Evolutionary conservation across 148 eudicot genomes (phyloP).

Genomic region (Bassia scoparia): DNA sequence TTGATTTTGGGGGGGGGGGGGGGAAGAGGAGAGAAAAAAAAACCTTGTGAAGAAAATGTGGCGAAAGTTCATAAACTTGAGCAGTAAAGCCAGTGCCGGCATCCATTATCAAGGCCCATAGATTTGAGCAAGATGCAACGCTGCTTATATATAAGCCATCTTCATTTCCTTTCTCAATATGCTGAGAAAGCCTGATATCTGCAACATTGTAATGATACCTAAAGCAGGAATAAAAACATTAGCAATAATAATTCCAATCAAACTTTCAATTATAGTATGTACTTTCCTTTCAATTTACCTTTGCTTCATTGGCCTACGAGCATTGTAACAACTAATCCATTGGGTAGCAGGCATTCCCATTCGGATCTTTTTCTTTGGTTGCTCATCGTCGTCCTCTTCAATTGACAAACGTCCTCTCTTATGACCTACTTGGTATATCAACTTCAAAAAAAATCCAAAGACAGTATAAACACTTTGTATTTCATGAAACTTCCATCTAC

Average conservation of each 20-base stretch:
- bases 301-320: constrained; percentile 93
- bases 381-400: constrained; percentile 83
- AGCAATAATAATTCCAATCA: neutral
- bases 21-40: constrained; percentile 11
- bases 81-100: constrained; percentile 83
- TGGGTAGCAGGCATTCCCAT: constrained; percentile 97
- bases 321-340: constrained; percentile 90
- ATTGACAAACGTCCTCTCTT: constrained; percentile 76
- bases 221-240: constrained; percentile 11
- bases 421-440: constrained; percentile 84
- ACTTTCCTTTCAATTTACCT: constrained; percentile 37
- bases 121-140: constrained; percentile 69
- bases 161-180: constrained; percentile 82
- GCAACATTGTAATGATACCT: constrained; percentile 97
- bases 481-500: neutral
- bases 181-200: constrained; percentile 72
- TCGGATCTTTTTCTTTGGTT: constrained; percentile 81
- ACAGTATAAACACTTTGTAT: neutral
- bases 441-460: constrained; percentile 34
- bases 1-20: too few species aligned
- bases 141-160: constrained; percentile 82
- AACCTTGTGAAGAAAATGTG: constrained; percentile 90
- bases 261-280: neutral
- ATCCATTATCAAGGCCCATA: constrained; percentile 98
- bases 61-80: constrained; percentile 86